Conservation (phyloP, 371 early-diverging fungal genomes). For the Lichtheimia corymbifera region DNA sequence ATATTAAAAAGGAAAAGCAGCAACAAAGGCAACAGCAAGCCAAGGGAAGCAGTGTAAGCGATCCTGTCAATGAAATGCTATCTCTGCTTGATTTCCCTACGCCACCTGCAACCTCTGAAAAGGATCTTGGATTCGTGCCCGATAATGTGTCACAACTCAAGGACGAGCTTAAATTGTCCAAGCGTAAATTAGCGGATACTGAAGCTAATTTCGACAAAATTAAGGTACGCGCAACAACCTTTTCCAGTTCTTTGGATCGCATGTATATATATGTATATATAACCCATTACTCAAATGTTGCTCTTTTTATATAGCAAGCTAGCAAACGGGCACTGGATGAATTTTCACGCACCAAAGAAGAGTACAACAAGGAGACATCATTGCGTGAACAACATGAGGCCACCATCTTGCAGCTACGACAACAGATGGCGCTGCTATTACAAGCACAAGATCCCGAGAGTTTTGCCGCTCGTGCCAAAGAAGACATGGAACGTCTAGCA, state of each 20-base stretch:
- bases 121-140: neutral
- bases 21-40: slow-evolving; percentile 7
- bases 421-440: slow-evolving; percentile 30
- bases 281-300: too few species aligned
- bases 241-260: neutral
- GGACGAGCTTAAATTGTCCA: slow-evolving; percentile 9
- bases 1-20: slow-evolving; percentile 14
- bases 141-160: slow-evolving; percentile 10
- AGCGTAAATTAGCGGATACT: slow-evolving; percentile 10
- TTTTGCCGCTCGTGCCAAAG: slow-evolving; percentile 26
- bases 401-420: slow-evolving; percentile 31
- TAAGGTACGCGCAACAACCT: slow-evolving; percentile 11
- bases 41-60: neutral
- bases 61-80: slow-evolving; percentile 1
- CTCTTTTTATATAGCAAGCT: slow-evolving; percentile 24
- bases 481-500: slow-evolving; percentile 41
- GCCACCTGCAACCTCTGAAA: neutral
- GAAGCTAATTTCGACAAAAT: slow-evolving; percentile 18
- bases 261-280: neutral
- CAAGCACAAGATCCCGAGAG: slow-evolving; percentile 21
- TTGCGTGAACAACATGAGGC: slow-evolving; percentile 45
- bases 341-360: slow-evolving; percentile 43
- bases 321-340: slow-evolving; percentile 47
- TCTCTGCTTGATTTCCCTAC: neutral
- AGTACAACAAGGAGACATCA: slow-evolving; percentile 42